Base-by-base conservation (phyloP, 805 yeast genomes). In the Lipomyces orientalis region DNA sequence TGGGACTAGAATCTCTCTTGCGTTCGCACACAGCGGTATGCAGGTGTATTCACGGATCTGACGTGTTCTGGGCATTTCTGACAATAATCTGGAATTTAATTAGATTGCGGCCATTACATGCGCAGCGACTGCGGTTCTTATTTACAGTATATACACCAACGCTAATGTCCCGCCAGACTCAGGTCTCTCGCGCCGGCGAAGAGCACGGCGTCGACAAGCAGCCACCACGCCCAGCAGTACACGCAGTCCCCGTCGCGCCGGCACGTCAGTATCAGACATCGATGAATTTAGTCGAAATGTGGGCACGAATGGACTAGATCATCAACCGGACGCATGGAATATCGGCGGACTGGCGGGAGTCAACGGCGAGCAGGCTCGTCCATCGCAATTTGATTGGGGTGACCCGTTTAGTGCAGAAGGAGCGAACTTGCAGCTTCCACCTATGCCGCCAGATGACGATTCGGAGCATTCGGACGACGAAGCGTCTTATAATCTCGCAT, bases 371-470 rank as follows among this genome's bases (percentile, higher is more conserved):
- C 59, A 31, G 25, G 12, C 22, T 5, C 22, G 46, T 8, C 34
- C 19, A 4, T 56, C 59, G 31, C 58, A 61, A 22, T 51, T 52
- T 33, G 64, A 52, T 33, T 61, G 64, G 58, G 64, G 64, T 33
- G 64, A 61, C n/a, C 46, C 49, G 34, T 59, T 29, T 25, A 54
- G 14, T 29, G 31, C 33, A 16, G 49, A 43, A 19, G 49, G 22
- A 16, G 49, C 14, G 58, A 29, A 14, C 58, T 29, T n/a, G 58
- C 58, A 22, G 12, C 19, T 19, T 22, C 43, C 55, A 16, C 37
- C 39, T 19, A n/a, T 22, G 33, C 61, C 54, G 52, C 29, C 52
- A 22, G 54, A 43, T 25, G 46, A 16, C 19, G 58, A 39, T 12
- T 34, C 22, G n/a, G 39, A 55, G 46, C 49, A 25, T 22, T 35